Base-by-base conservation (phyloP, 192 early-diverging fungal genomes). In the Thoreauomyces humboldtii region DNA sequence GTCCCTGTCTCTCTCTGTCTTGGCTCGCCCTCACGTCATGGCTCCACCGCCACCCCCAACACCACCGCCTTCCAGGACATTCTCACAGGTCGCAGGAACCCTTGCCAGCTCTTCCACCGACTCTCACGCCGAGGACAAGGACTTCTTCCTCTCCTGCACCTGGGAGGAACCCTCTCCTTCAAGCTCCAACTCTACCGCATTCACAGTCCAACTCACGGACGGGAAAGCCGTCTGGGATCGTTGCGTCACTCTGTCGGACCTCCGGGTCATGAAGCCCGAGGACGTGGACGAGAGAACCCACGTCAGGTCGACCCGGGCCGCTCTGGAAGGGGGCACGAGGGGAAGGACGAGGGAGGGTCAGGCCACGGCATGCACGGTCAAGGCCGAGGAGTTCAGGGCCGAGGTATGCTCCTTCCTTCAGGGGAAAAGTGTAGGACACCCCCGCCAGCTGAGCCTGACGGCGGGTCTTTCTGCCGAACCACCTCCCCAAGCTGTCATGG, bases 401-500 rank as follows among this genome's bases (percentile, higher is more conserved):
- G 34, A 59, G 43, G 44, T 63, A 27, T 14, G 44, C 53, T 41
- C 11, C n/a, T 41, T 12, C 11, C 38, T 9, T 12, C n/a, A 41
- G 9, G 9, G 38, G 9, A n/a, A n/a, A n/a, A n/a, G 11, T n/a
- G n/a, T 12, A 41, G n/a, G 38, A 41, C 9, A 41, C 11, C 38
- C 44, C 25, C 19, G 44, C n/a, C 38, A 31, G 1, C 22, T 25
- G 35, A 25, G 15, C 31, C 12, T 21, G 15, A n/a, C 48, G 28
- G 22, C 1, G 34, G 7, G 6, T 28, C 22, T 46, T 0, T 21
- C 21, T 22, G 41, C 59, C 36, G 14, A 15, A 9, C 0, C 36
- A 9, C 15, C 31, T 52, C 22, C 22, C 45, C 24, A 15, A 66
- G 56, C 21, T 68, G 9, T 68, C 66, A 4, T 68, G 66, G 66